These are phyloP conservation scores for Trichoderma breve DNA, from an alignment of 2,329 filamentous ascomycete genomes.

Conservation along the genomic window DNA sequence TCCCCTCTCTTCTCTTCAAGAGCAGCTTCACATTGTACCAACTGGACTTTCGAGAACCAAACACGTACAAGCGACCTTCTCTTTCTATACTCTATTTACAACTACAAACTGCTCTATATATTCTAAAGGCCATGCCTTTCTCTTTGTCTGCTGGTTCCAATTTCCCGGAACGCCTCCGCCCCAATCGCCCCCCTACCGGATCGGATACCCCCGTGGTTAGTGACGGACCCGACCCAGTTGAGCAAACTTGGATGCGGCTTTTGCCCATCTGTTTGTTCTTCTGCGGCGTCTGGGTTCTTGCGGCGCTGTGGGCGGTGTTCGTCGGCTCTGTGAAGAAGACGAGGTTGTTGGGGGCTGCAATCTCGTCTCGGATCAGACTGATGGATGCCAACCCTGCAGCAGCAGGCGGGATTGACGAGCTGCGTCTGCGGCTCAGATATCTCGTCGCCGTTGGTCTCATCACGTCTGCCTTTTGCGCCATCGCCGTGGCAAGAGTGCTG, in stretches of 20 bases:
- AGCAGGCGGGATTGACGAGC: background rate
- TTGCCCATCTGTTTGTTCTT: background rate
- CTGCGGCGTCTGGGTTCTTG: background rate
- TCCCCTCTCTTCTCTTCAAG: background rate
- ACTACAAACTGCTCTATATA: background rate
- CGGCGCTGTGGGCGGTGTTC: background rate
- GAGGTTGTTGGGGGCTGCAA: background rate
- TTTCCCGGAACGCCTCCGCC: background rate
- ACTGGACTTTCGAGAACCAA: background rate
- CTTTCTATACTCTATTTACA: background rate
- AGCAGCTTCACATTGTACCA: background rate
- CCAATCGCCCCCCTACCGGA: background rate
- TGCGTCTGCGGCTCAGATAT: background rate
- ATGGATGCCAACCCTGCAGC: background rate
- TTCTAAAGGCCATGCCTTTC: background rate
- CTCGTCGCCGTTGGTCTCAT: background rate
- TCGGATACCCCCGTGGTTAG: background rate
- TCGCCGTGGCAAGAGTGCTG: background rate
- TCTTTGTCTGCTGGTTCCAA: background rate
- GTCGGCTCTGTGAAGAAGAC: background rate
- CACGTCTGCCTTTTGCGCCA: background rate
- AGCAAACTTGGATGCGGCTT: background rate
- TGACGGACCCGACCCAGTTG: background rate
- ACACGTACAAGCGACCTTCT: background rate
- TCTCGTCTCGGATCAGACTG: background rate